Evolutionary conservation across 169 alveolate genomes (phyloP).

Genomic region (Babesia sp.): DNA sequence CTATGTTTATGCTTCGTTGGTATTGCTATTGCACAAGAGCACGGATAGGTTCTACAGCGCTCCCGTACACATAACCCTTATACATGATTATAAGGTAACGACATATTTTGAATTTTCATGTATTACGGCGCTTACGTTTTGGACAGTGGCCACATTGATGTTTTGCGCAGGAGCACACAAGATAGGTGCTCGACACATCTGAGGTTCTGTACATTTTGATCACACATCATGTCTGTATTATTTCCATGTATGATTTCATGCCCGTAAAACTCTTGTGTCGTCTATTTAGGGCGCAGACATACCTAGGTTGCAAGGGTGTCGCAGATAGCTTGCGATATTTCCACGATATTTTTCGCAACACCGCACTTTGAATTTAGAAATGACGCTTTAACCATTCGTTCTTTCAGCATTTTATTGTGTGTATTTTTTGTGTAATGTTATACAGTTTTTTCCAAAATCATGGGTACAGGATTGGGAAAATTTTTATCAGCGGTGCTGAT

Average conservation of each 20-base stretch:
- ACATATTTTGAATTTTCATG: too few relatives aligned
- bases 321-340: neutral
- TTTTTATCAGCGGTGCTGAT: constrained; percentile 30
- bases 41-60: too few relatives aligned
- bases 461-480: constrained; percentile 24
- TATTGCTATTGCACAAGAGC: too few relatives aligned
- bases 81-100: too few relatives aligned
- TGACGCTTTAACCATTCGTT: neutral
- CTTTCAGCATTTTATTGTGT: neutral
- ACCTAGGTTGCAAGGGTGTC: neutral
- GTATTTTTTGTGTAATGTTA: neutral
- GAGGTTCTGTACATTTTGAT: neutral
- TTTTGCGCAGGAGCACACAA: neutral
- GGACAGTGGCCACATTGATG: too few relatives aligned
- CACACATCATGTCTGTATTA: neutral
- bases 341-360: neutral
- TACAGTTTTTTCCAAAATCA: neutral
- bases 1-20: too few relatives aligned
- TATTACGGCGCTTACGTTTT: too few relatives aligned
- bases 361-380: neutral
- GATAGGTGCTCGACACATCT: neutral
- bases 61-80: too few relatives aligned
- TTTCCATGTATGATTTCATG: neutral
- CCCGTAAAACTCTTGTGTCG: neutral
- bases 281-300: neutral